A percentile compares a stretch with the other conserved stretches of the same genome.
These are phyloP conservation scores for Plectranthus barbatus DNA, from an alignment of 257 asterid species.

Conservation along the genomic window DNA sequence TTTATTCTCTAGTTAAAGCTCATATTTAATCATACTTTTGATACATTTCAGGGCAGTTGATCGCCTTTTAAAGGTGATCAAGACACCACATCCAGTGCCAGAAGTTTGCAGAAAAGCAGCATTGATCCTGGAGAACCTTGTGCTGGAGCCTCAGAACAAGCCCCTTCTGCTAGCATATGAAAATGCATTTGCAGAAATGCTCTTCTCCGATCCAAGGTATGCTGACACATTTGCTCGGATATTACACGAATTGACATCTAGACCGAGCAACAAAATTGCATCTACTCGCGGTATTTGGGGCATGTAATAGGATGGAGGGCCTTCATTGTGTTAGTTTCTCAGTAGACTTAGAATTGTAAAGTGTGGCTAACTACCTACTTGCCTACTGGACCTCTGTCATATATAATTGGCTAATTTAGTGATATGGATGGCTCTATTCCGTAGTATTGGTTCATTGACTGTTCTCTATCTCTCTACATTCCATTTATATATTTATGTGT, in stretches of 20 bases:
- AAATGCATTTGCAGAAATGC: slow-evolving; percentile 87
- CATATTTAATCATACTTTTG: neutral
- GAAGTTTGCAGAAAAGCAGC: slow-evolving; percentile 95
- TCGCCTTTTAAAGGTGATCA: slow-evolving; percentile 74
- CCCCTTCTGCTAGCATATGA: slow-evolving; percentile 65
- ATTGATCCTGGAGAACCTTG: slow-evolving; percentile 78
- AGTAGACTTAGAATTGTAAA: neutral
- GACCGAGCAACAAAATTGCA: slow-evolving; percentile 68
- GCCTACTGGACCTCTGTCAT: neutral
- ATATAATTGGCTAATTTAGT: neutral
- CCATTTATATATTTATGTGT: too few species aligned
- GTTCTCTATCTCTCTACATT: too few species aligned
- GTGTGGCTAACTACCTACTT: neutral
- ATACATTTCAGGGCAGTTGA: slow-evolving; percentile 73
- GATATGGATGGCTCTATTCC: too few species aligned
- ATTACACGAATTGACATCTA: slow-evolving; percentile 73
- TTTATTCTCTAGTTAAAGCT: neutral
- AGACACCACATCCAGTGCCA: slow-evolving; percentile 80
- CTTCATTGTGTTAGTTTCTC: neutral
- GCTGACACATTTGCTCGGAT: slow-evolving; percentile 85
- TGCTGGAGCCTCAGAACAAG: slow-evolving; percentile 96
- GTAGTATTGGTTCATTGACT: too few species aligned
- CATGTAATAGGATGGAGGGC: slow-evolving; percentile 31
- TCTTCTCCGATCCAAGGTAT: slow-evolving; percentile 66
- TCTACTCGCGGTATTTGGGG: slow-evolving; percentile 97